These are phyloP conservation scores for Yamadazyma blattariae DNA, from an alignment of 1,139 yeast species.

Conservation along the genomic window DNA sequence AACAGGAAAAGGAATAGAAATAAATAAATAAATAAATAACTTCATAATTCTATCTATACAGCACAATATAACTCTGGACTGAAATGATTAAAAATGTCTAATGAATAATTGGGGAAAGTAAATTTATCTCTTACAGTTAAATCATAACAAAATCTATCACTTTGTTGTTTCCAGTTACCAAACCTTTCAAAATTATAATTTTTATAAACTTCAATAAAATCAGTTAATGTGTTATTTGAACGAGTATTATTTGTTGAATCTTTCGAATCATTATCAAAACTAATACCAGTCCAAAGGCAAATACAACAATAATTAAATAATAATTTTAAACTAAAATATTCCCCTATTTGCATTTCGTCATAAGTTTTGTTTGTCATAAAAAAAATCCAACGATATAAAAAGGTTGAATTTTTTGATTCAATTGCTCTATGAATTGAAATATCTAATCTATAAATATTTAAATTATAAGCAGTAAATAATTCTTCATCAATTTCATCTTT, in stretches of 20 bases:
- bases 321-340: slow-evolving; percentile 23
- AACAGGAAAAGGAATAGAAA: too few species aligned
- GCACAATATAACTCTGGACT: neutral
- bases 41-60: too few species aligned
- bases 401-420: slow-evolving; percentile 5
- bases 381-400: slow-evolving; percentile 26
- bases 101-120: slow-evolving; percentile 2
- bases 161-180: slow-evolving; percentile 18
- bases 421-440: slow-evolving; percentile 5
- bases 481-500: too few species aligned
- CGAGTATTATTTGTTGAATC: slow-evolving; percentile 10
- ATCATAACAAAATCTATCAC: slow-evolving; percentile 15
- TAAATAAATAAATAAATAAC: too few species aligned
- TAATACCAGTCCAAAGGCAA: slow-evolving; percentile 18
- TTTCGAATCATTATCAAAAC: neutral
- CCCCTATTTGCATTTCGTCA: slow-evolving; percentile 13
- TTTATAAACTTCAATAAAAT: slow-evolving; percentile 20
- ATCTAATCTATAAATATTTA: slow-evolving; percentile 8
- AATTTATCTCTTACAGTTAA: slow-evolving; percentile 7
- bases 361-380: slow-evolving; percentile 12
- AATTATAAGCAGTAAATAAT: neutral
- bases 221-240: slow-evolving; percentile 21
- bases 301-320: slow-evolving; percentile 21
- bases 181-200: slow-evolving; percentile 11
- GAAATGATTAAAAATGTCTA: neutral